phyloP scores from a whole-genome alignment of 2,329 filamentous ascomycete species.

The Exophiala oligosperma region DNA sequence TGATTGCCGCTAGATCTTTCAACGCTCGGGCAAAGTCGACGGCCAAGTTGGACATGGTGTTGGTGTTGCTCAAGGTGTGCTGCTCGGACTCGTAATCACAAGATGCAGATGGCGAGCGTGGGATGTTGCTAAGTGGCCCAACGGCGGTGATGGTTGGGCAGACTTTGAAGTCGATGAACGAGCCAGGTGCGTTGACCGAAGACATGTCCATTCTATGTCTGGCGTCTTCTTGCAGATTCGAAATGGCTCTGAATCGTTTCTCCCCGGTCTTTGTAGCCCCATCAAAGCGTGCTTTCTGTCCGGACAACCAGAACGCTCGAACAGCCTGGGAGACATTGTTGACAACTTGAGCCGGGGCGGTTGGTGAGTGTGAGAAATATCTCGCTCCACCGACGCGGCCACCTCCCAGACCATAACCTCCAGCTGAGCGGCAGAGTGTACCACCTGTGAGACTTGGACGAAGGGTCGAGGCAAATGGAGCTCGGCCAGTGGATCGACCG shows the following conservation, averaged over 20 bases:
- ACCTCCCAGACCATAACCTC: conserved; percentile 78
- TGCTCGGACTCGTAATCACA: conserved; percentile 41
- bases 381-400: conserved; percentile 70
- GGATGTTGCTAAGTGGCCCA: conserved; percentile 59
- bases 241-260: conserved; percentile 77
- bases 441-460: conserved; percentile 91
- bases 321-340: conserved; percentile 94
- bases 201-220: conserved; percentile 62
- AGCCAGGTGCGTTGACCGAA: conserved; percentile 61
- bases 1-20: conserved; percentile 75
- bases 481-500: conserved; percentile 67
- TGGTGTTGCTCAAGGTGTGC: conserved; percentile 74
- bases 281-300: conserved; percentile 84
- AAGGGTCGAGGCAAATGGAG: conserved; percentile 84
- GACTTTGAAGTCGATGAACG: conserved; percentile 84
- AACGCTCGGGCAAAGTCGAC: conserved; percentile 84
- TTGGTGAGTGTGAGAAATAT: conserved; percentile 87
- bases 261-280: conserved; percentile 70
- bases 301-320: conserved; percentile 87
- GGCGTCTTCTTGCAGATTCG: conserved; percentile 70
- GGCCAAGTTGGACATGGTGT: conserved; percentile 80
- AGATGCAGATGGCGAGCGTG: conserved; percentile 32
- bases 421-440: conserved; percentile 77
- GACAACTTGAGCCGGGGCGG: conserved; percentile 83
- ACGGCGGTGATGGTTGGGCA: conserved; percentile 89